Evolutionary conservation across 2,329 filamentous ascomycete species (phyloP).

Genomic region (Ophiostoma sp.): DNA sequence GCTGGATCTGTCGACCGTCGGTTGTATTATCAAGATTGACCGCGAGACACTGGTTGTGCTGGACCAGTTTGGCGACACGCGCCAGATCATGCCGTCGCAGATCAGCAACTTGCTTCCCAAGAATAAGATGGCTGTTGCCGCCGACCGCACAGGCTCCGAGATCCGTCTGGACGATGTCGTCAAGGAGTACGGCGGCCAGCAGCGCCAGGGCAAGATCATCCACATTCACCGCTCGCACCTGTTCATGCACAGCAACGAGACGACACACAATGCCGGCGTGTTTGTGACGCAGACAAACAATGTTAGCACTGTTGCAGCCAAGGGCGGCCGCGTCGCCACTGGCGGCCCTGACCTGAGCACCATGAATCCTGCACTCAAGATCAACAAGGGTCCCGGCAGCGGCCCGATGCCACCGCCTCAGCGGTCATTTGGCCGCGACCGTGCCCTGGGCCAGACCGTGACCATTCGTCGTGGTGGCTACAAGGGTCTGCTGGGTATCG

Average conservation of each 20-base stretch:
- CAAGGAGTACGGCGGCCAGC: conserved; percentile 81
- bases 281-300: conserved; percentile 83
- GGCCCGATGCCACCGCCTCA: conserved; percentile 61
- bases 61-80: conserved; percentile 80
- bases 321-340: conserved; percentile 70
- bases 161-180: conserved; percentile 89
- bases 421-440: conserved; percentile 73
- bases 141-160: conserved; percentile 87
- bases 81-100: conserved; percentile 81
- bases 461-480: conserved; percentile 80
- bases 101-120: conserved; percentile 83
- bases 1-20: conserved; percentile 86
- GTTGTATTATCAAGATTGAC: conserved; percentile 90
- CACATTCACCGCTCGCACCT: conserved; percentile 92
- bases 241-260: conserved; percentile 79
- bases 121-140: conserved; percentile 79
- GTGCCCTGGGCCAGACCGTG: conserved; percentile 84
- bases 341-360: conserved; percentile 73
- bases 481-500: conserved; percentile 90
- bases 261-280: conserved; percentile 80
- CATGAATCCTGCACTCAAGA: conserved; percentile 87
- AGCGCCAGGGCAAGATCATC: conserved; percentile 79
- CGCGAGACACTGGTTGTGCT: conserved; percentile 84
- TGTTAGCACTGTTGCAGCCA: conserved; percentile 87
- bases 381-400: conserved; percentile 53